Percentiles rank a stretch among this genome's conserved stretches.
These are phyloP conservation scores for Vaccinium macrocarpon DNA, from an alignment of 148 eudicot species.

Conservation along the genomic window DNA sequence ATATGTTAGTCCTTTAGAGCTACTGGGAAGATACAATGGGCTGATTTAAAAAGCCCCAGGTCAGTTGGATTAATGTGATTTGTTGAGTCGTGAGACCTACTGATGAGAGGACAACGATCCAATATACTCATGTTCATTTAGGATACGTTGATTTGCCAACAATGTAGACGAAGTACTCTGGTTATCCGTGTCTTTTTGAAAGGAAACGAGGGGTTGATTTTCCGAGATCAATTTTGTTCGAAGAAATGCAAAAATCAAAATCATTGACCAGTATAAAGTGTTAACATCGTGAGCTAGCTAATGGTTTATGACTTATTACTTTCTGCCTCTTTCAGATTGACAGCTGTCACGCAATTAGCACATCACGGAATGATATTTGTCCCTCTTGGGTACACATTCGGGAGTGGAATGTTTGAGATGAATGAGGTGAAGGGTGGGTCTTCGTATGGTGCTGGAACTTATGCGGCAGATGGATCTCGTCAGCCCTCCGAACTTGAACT, in stretches of 20 bases:
- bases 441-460: conserved; percentile 68
- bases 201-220: too few relatives aligned
- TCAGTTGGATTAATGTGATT: background rate
- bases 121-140: too few relatives aligned
- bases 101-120: background rate
- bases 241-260: too few relatives aligned
- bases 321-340: conserved; percentile 36
- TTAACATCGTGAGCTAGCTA: too few relatives aligned
- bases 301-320: background rate
- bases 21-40: too few relatives aligned
- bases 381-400: conserved; percentile 64
- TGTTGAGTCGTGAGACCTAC: background rate
- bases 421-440: conserved; percentile 64
- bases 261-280: too few relatives aligned
- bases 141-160: too few relatives aligned
- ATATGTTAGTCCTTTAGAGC: too few relatives aligned
- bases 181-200: too few relatives aligned
- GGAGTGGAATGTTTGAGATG: conserved; percentile 64
- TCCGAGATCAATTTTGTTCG: too few relatives aligned
- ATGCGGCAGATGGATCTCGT: conserved; percentile 68
- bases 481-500: conserved; percentile 60
- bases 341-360: conserved; percentile 58
- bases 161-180: too few relatives aligned
- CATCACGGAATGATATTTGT: conserved; percentile 72
- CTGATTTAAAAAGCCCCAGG: too few relatives aligned